Percentiles rank a stretch among this genome's conserved stretches.
These are phyloP conservation scores for Albugo candida DNA, from an alignment of 352 stramenopile species.

Conservation along the genomic window DNA sequence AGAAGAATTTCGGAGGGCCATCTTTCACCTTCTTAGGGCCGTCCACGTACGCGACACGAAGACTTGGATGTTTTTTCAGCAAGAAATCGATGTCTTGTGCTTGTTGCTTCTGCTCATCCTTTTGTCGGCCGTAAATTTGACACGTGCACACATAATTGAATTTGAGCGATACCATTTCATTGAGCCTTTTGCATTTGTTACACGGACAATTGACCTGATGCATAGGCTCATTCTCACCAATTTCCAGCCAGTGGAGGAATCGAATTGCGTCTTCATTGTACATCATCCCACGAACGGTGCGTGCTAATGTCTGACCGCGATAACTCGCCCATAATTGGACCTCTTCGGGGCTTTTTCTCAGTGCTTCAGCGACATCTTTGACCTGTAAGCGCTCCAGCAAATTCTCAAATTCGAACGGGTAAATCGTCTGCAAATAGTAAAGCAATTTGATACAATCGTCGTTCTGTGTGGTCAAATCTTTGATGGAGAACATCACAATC, in stretches of 20 bases:
- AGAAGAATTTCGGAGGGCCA: constrained; percentile 66
- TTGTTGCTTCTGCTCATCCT: constrained; percentile 68
- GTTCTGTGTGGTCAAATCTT: constrained; percentile 68
- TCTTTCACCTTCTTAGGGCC: constrained; percentile 78
- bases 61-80: constrained; percentile 53
- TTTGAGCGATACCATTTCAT: constrained; percentile 73
- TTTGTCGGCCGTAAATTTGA: constrained; percentile 77
- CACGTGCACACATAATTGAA: constrained; percentile 81
- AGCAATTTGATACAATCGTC: constrained; percentile 90
- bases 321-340: constrained; percentile 71
- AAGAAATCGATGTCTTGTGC: constrained; percentile 58
- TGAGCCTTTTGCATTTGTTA: constrained; percentile 69
- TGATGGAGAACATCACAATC: constrained; percentile 81
- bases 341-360: constrained; percentile 69
- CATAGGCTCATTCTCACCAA: constrained; percentile 77
- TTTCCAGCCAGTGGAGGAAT: constrained; percentile 76
- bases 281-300: constrained; percentile 77
- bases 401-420: constrained; percentile 75
- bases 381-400: constrained; percentile 47
- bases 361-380: constrained; percentile 68
- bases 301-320: constrained; percentile 62
- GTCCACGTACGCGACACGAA: constrained; percentile 69
- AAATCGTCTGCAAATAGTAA: constrained; percentile 87
- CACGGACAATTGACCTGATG: constrained; percentile 52
- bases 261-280: constrained; percentile 75